Evolutionary conservation across 371 early-diverging fungal genomes (phyloP), one percentile per base, ranked within the genome.

Genomic region (Syncephalis plumigaleata): DNA sequence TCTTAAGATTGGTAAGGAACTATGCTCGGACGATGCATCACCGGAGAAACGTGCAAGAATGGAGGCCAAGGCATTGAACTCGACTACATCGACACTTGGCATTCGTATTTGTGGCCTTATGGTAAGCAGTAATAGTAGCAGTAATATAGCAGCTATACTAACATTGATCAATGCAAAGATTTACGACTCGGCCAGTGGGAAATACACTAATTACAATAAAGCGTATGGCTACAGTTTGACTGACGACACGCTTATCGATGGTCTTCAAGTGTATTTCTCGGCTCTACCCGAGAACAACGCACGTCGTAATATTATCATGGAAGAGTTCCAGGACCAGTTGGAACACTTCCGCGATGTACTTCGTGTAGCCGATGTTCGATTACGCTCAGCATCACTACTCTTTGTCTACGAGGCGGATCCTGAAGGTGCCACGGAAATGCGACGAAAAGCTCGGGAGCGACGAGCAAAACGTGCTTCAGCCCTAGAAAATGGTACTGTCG

Each of bases 371-470:
- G 71, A 75, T 13, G 25, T 79, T 5, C 57, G 75, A 36, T 56
- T 84, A 60, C 72, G 71, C 44, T 64, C 75, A 0, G 67, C 79
- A 39, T 83, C 84, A 8, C 48, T 86, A 3, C 55, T 86, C 27
- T 61, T 86, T 53, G 61, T 82, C 0, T 84, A 79, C 45, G 87
- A 86, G 46, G 81, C 76, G 0, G 78, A 76, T 46, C 58, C 53
- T 9, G 57, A 55, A 9, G 69, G 70, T 2, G 67, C 68, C n/a
- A 59, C 70, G 31, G 52, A 54, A 3, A 5, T 40, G 15, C 31
- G 31, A 31, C 31, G 31, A 7, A 31, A 31, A 31, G 67, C 40
- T 48, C 15, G 11, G 50, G 27, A n/a, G 46, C 23, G 63, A 63
- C 40, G 58, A 56, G 45, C 65, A 67, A 63, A 60, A 65, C 17